Conservation (phyloP, 352 stramenopile genomes). For the Phytophthora tentaculata region DNA sequence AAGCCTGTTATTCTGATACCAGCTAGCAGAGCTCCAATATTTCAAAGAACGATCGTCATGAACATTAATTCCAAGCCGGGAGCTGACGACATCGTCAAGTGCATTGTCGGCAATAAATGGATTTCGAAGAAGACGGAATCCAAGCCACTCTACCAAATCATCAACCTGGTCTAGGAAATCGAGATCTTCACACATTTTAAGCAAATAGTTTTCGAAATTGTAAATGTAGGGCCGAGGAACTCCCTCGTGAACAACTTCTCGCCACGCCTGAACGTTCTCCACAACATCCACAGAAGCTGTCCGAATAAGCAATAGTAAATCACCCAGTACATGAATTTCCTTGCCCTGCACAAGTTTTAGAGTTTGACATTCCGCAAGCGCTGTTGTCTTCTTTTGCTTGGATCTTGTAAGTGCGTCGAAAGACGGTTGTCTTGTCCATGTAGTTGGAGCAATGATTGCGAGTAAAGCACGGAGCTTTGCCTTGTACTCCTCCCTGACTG, state of each 20-base stretch:
- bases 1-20: conserved; percentile 18
- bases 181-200: conserved; percentile 59
- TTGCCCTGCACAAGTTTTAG: conserved; percentile 39
- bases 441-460: conserved; percentile 17
- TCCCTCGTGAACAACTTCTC: conserved; percentile 41
- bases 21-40: conserved; percentile 39
- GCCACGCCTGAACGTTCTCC: conserved; percentile 52
- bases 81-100: conserved; percentile 39
- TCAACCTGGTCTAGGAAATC: conserved; percentile 54
- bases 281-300: conserved; percentile 66
- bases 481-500: conserved; percentile 61
- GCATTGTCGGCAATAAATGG: conserved; percentile 52
- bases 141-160: conserved; percentile 57
- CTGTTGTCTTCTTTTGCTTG: conserved; percentile 3
- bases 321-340: conserved; percentile 62
- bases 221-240: conserved; percentile 46
- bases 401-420: background rate
- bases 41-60: conserved; percentile 30
- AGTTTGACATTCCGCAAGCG: background rate
- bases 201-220: conserved; percentile 55
- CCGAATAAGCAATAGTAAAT: conserved; percentile 58
- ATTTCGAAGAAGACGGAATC: conserved; percentile 58
- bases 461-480: conserved; percentile 38
- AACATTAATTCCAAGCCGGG: conserved; percentile 16
- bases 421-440: background rate